Evolutionary conservation across 208 protist genomes (phyloP), one percentile per base, ranked within the genome.

Genomic region (Wallacemonas sp.): DNA sequence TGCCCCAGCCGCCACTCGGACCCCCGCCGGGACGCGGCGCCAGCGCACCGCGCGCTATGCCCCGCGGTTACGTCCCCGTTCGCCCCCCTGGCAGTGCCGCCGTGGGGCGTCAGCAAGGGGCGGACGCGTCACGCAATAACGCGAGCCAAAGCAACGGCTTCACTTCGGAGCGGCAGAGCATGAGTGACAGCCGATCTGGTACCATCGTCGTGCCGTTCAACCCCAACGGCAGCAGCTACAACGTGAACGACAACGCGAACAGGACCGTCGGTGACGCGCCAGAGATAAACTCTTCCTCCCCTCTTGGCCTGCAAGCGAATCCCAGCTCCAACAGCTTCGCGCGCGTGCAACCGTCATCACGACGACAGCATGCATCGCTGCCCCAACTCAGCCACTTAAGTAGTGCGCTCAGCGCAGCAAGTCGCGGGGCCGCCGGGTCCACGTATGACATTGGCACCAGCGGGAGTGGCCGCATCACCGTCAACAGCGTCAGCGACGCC

Each of bases 131-230:
- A 17, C 4, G 17, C 9, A 5, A 49, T 17, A 23, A 23, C 17
- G 44, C 44, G 44, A 49, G 27, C 1, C 48, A 34, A 11, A 1
- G 14, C n/a, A 33, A 56, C 48, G 19, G 24, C 48, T 56, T 56
- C 26, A 56, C 48, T 5, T 56, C 48, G n/a, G 27, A 43, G 6
- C 48, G 24, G 27, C 24, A 33, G 5, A 56, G 48, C 27, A 14
- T 33, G 5, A 56, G 9, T 8, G 27, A 0, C 19, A 56, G 48
- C 19, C 48, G 48, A 12, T 56, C 48, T 27, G 48, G 48, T 23
- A 56, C 48, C 5, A 56, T 56, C n/a, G 48, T 56, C 0, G 26
- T 56, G 5, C 48, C 48, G 6, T 56, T 56, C n/a, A 5, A 33
- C 27, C 21, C 21, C 19, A 6, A 14, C 9, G 44, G 44, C 19